Evolutionary conservation across 352 stramenopile species (phyloP).

Genomic region (Phytophthora hibernalis): DNA sequence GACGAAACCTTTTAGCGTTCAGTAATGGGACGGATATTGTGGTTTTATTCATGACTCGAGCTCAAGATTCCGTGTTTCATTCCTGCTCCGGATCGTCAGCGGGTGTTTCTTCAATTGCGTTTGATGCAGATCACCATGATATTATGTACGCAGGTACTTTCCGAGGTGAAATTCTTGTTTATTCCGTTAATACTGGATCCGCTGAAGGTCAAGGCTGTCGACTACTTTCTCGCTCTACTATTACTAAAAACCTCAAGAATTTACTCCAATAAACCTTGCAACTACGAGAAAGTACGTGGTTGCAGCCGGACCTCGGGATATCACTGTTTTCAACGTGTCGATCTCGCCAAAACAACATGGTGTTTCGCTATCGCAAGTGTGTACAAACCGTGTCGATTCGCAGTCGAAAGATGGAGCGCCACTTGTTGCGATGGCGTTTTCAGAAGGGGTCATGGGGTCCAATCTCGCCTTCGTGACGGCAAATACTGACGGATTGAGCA

Average conservation of each 20-base stretch:
- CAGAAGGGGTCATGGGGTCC: constrained; percentile 35
- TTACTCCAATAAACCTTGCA: constrained; percentile 6
- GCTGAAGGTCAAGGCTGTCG: constrained; percentile 12
- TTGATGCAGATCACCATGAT: constrained; percentile 46
- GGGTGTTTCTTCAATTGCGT: constrained; percentile 45
- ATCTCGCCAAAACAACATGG: constrained; percentile 9
- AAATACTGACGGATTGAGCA: neutral
- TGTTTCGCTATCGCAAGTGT: constrained; percentile 19
- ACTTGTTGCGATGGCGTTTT: constrained; percentile 28
- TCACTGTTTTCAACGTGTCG: constrained; percentile 36
- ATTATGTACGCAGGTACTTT: constrained; percentile 60
- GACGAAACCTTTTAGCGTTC: constrained; percentile 54
- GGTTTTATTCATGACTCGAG: constrained; percentile 41
- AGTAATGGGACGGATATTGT: constrained; percentile 39
- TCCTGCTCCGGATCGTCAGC: constrained; percentile 51
- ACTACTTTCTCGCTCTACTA: constrained; percentile 21
- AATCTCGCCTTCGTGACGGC: constrained; percentile 27
- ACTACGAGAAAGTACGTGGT: constrained; percentile 34
- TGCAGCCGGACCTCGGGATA: constrained; percentile 15
- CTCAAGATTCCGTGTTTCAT: constrained; percentile 37
- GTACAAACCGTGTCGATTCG: neutral
- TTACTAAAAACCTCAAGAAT: constrained; percentile 7
- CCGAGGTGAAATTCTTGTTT: constrained; percentile 56
- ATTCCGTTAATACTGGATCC: constrained; percentile 22
- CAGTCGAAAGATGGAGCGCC: neutral